Percentiles rank a stretch among this genome's conserved stretches.
phyloP scores from a whole-genome alignment of 1,139 yeast genomes.

The Nakaseomyces kungkrabaensis region DNA sequence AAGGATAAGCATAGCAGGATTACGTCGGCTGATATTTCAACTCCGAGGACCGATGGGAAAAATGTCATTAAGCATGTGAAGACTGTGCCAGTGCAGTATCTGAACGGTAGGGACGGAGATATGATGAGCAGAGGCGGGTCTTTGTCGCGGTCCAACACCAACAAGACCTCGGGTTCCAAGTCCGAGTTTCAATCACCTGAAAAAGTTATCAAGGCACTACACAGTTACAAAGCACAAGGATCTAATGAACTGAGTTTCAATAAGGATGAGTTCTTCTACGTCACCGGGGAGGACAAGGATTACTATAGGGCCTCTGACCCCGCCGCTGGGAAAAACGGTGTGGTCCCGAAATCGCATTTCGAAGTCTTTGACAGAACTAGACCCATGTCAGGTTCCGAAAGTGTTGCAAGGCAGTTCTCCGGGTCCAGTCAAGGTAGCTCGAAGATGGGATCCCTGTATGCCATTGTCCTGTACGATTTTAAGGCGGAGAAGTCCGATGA shows the following conservation, averaged over 20 bases:
- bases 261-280: conserved; percentile 86
- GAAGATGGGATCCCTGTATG: conserved; percentile 40
- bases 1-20: conserved; percentile 20
- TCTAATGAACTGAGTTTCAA: conserved; percentile 71
- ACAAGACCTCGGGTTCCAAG: conserved; percentile 3
- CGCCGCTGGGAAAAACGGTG: conserved; percentile 61
- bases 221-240: conserved; percentile 68
- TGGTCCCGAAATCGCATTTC: conserved; percentile 80
- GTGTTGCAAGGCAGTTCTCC: conserved; percentile 1
- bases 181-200: conserved; percentile 39
- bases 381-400: conserved; percentile 10
- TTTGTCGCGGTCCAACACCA: conserved; percentile 1
- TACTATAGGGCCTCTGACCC: conserved; percentile 93
- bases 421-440: conserved; percentile 6
- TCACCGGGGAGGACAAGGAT: conserved; percentile 50
- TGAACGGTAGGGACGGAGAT: not conserved
- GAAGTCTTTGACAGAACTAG: conserved; percentile 58
- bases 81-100: conserved; percentile 15
- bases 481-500: conserved; percentile 86
- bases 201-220: conserved; percentile 75
- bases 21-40: conserved; percentile 27
- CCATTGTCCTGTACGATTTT: conserved; percentile 69
- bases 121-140: conserved; percentile 5
- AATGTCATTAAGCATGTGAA: conserved; percentile 15
- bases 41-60: conserved; percentile 20